phyloP scores from a whole-genome alignment of 1,284 basidiomycete species.

The Pyrrhoderma noxium region DNA sequence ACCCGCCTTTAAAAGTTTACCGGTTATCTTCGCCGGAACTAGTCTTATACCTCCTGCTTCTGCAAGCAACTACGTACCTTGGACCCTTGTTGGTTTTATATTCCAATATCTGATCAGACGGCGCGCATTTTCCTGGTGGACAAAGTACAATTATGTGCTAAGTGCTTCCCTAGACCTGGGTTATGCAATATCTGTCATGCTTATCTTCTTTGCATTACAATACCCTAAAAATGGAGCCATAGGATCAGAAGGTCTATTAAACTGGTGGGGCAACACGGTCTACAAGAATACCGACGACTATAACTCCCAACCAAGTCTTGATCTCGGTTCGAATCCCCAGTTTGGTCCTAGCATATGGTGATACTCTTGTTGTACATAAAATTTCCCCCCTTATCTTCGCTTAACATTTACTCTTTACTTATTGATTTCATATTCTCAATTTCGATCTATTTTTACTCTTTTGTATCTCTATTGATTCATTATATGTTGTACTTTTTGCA shows the following conservation, averaged over 20 bases:
- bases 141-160: slow-evolving; percentile 32
- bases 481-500: not conserved
- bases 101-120: slow-evolving; percentile 38
- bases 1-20: slow-evolving; percentile 28
- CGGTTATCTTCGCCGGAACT: slow-evolving; percentile 48
- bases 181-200: slow-evolving; percentile 24
- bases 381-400: not conserved
- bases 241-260: slow-evolving; percentile 20
- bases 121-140: slow-evolving; percentile 40
- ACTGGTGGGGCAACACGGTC: slow-evolving; percentile 27
- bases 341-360: not conserved
- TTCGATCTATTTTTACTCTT: not conserved
- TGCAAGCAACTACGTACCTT: slow-evolving; percentile 35
- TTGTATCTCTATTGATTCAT: not conserved
- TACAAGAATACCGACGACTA: slow-evolving; percentile 19
- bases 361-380: not conserved
- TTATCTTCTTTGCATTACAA: slow-evolving; percentile 26
- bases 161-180: slow-evolving; percentile 27
- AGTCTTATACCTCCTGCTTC: slow-evolving; percentile 44
- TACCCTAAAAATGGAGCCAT: slow-evolving; percentile 25
- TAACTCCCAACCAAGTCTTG: not conserved
- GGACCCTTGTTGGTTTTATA: slow-evolving; percentile 37
- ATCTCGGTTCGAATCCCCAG: not conserved
- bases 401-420: not conserved
- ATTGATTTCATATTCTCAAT: not conserved